Evolutionary conservation across 1,284 basidiomycete genomes (phyloP), one percentile per base, ranked within the genome.

Genomic region (Cerioporus squamosus): DNA sequence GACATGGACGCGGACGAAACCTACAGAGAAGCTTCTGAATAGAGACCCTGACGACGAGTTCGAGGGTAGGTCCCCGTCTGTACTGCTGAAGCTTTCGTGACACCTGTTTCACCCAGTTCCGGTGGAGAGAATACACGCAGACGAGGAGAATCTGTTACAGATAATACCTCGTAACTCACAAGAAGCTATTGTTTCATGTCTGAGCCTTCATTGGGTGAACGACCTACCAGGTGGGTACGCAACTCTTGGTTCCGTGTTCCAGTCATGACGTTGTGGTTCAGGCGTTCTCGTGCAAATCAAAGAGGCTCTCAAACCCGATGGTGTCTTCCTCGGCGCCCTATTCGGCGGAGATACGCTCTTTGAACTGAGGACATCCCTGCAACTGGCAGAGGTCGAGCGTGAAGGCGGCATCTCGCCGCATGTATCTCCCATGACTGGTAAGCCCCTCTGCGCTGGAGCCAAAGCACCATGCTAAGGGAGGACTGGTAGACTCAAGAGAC

Each of bases 321-420:
- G 97, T 1, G 86, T 98, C 29, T 98, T 99, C 70, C 81, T 99
- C 15, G 96, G 91, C 20, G 94, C 95, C 8, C 90, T 99, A 76
- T 87, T 97, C 58, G 97, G 97, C 18, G 97, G 97, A 7, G 97
- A 99, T 61, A 97, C 96, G 0, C 79, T 99, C 1, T 99, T 98
- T 68, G 97, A 99, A 77, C 80, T 99, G 7, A 81, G 93, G 54
- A 90, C 95, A 43, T 82, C 95, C 5, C 81, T 99, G 24, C 97
- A 99, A 71, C 81, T 99, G 1, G 97, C 97, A 2, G 94, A 99
- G 78, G 81, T 91, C 49, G 97, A 99, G 70, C 85, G 95, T 6
- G 90, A 97, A 73, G 97, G 97, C 7, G 97, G 97, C 0, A 92
- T 99, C 59, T 96, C 95, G 20, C 94, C 97, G 7, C 91, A 94